phyloP scores from a whole-genome alignment of 805 yeast genomes.

The Lipomyces kockii region DNA sequence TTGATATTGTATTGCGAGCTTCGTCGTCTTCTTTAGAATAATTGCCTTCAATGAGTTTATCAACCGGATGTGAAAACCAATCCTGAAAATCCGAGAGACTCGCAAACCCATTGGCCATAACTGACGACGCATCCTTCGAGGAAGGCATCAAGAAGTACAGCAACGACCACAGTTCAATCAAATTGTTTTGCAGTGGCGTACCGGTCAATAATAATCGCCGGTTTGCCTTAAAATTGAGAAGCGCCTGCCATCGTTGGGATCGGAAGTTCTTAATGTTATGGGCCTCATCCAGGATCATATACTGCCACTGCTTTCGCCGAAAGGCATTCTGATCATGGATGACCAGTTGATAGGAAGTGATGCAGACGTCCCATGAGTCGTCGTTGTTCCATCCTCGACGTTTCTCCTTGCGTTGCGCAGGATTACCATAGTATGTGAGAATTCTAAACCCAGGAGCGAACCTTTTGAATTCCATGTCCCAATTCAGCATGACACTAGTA shows the following conservation, averaged over 20 bases:
- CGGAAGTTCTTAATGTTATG: constrained; percentile 96
- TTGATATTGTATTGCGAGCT: constrained; percentile 80
- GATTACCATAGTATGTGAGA: constrained; percentile 93
- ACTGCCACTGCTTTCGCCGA: constrained; percentile 90
- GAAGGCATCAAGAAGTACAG: constrained; percentile 96
- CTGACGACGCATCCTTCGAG: constrained; percentile 57
- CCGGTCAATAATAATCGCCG: constrained; percentile 89
- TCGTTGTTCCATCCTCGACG: constrained; percentile 98
- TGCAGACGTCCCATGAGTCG: constrained; percentile 94
- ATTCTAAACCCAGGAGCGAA: constrained; percentile 98
- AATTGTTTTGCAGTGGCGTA: constrained; percentile 93
- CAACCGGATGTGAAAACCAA: constrained; percentile 99
- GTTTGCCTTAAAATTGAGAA: constrained; percentile 90
- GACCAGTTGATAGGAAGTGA: constrained; percentile 96
- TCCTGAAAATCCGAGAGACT: constrained; percentile 93
- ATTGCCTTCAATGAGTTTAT: constrained; percentile 76
- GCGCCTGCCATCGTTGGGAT: constrained; percentile 96
- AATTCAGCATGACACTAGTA: constrained; percentile 93
- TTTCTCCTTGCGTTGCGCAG: constrained; percentile 93
- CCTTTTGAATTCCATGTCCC: constrained; percentile 99
- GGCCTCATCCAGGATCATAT: constrained; percentile 97
- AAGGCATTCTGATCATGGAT: constrained; percentile 96
- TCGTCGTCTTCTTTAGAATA: constrained; percentile 63
- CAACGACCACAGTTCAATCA: constrained; percentile 95
- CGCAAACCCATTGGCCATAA: constrained; percentile 95